Percentiles rank a stretch among this genome's conserved stretches.
Conservation (phyloP, 1,284 basidiomycete genomes). For the Pseudozyma hubeiensis region DNA sequence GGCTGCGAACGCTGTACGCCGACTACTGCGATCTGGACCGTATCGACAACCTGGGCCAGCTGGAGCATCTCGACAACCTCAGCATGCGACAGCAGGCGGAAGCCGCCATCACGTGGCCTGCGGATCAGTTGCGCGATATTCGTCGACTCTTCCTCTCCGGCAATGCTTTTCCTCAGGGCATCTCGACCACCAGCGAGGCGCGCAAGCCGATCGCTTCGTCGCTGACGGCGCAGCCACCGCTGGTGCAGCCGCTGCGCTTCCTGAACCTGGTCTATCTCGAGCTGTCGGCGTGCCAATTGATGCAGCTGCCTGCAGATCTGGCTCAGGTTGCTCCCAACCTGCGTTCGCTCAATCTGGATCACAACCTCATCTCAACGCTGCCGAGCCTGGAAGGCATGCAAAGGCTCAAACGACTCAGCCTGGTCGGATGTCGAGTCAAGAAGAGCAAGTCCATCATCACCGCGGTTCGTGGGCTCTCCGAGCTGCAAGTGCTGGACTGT, state of each 20-base stretch:
- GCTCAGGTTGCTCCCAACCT: slow-evolving; percentile 82
- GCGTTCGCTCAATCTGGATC: slow-evolving; percentile 80
- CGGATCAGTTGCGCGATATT: slow-evolving; percentile 84
- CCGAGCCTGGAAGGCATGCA: slow-evolving; percentile 50
- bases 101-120: slow-evolving; percentile 75
- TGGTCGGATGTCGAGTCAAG: slow-evolving; percentile 61
- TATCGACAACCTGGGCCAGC: slow-evolving; percentile 71
- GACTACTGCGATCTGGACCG: slow-evolving; percentile 82
- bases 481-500: slow-evolving; percentile 61
- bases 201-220: slow-evolving; percentile 15
- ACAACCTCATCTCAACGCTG: slow-evolving; percentile 60
- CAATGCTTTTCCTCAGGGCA: slow-evolving; percentile 71
- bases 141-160: slow-evolving; percentile 94
- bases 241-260: slow-evolving; percentile 70
- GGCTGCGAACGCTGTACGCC: slow-evolving; percentile 88
- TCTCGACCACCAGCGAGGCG: slow-evolving; percentile 16
- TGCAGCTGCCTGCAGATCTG: slow-evolving; percentile 78
- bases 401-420: slow-evolving; percentile 62
- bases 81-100: slow-evolving; percentile 85
- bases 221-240: slow-evolving; percentile 3
- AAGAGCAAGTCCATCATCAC: slow-evolving; percentile 52
- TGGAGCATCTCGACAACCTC: slow-evolving; percentile 85
- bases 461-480: slow-evolving; percentile 46
- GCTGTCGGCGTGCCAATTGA: slow-evolving; percentile 87
- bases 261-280: slow-evolving; percentile 94